Conservation (phyloP, 805 yeast species). For the Candida pseudoglaebosa region DNA sequence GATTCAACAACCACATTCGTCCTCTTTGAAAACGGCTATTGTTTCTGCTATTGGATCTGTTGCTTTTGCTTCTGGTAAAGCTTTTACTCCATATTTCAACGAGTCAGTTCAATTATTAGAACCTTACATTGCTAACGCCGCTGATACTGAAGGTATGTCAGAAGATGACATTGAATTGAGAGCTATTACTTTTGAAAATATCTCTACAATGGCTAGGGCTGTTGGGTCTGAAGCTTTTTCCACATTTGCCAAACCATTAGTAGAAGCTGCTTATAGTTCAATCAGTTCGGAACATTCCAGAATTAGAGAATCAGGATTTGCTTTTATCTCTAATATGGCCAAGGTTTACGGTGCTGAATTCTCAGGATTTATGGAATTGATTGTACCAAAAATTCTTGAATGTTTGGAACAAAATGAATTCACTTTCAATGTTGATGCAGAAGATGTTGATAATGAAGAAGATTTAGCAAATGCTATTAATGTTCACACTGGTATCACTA, state of each 20-base stretch:
- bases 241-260: slow-evolving; percentile 80
- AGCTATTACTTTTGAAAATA: slow-evolving; percentile 88
- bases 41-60: slow-evolving; percentile 97
- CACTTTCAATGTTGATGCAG: slow-evolving; percentile 52
- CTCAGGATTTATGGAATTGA: slow-evolving; percentile 74
- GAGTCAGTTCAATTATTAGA: slow-evolving; percentile 77
- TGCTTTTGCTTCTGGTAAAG: slow-evolving; percentile 90
- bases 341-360: slow-evolving; percentile 91
- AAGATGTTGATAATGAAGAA: slow-evolving; percentile 48
- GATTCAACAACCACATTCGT: slow-evolving; percentile 70
- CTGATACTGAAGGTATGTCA: slow-evolving; percentile 67
- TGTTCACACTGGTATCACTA: slow-evolving; percentile 91
- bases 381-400: slow-evolving; percentile 79
- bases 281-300: slow-evolving; percentile 74
- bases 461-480: slow-evolving; percentile 69
- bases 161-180: slow-evolving; percentile 90
- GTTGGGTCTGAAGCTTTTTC: slow-evolving; percentile 89
- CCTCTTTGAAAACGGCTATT: slow-evolving; percentile 72
- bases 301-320: slow-evolving; percentile 91
- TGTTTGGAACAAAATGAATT: slow-evolving; percentile 87
- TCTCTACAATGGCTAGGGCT: slow-evolving; percentile 93
- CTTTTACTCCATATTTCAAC: slow-evolving; percentile 81
- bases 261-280: slow-evolving; percentile 80
- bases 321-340: slow-evolving; percentile 90
- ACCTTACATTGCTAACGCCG: slow-evolving; percentile 70